These are phyloP conservation scores for Dryas integrifolia DNA, from an alignment of 331 rosid genomes.

Conservation along the genomic window DNA sequence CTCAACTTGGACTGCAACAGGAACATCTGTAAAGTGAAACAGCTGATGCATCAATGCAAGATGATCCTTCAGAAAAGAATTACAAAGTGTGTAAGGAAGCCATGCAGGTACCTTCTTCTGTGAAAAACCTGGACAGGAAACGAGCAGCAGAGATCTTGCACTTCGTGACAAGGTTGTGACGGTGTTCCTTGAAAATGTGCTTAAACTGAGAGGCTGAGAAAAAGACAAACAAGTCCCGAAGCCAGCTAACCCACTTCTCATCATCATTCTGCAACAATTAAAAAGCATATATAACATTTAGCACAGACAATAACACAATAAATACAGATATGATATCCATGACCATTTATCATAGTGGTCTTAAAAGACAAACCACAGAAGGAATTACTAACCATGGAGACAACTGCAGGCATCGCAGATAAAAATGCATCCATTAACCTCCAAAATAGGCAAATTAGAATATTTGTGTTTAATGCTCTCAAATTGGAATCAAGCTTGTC, in stretches of 20 bases:
- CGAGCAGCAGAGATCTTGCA: constrained; percentile 59
- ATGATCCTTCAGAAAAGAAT: not conserved
- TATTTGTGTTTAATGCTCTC: constrained; percentile 45
- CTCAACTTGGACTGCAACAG: constrained; percentile 70
- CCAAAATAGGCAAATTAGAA: constrained; percentile 76
- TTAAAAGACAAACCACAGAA: constrained; percentile 7
- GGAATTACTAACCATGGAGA: constrained; percentile 48
- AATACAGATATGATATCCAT: constrained; percentile 2
- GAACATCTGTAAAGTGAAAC: constrained; percentile 56
- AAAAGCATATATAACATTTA: constrained; percentile 18
- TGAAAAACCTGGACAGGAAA: constrained; percentile 63
- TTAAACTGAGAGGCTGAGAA: constrained; percentile 63
- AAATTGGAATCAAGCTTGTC: constrained; percentile 46
- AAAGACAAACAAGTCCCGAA: constrained; percentile 62
- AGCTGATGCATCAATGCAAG: not conserved
- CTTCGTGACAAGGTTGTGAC: constrained; percentile 53
- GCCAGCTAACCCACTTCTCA: constrained; percentile 53
- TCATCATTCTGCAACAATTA: constrained; percentile 58
- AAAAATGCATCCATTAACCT: constrained; percentile 50
- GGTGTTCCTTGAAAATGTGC: constrained; percentile 64
- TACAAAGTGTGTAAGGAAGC: constrained; percentile 10
- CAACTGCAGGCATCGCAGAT: constrained; percentile 45
- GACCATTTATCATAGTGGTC: constrained; percentile 11
- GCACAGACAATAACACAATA: not conserved
- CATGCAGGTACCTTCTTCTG: constrained; percentile 61